Base-by-base conservation (phyloP, 192 early-diverging fungal species). In the Chytriomyces hyalinus region DNA sequence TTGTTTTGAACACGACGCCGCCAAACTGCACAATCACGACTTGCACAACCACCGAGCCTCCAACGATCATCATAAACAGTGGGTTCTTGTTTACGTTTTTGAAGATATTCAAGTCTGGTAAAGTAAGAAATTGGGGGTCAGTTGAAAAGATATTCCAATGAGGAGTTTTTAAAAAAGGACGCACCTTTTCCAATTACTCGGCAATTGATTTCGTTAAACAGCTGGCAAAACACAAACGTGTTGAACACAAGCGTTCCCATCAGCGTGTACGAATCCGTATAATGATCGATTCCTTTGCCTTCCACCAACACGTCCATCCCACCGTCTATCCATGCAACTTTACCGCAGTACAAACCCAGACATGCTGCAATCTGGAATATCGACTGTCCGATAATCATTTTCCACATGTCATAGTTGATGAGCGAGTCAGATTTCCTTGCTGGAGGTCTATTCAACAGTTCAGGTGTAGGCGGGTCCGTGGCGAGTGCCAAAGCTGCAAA, bases 401-500 rank as follows among this genome's bases (percentile, higher is more conserved):
- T 93, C 88, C 90, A 93, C 96, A 99, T 98, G 73, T 87, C 87
- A 77, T 89, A 92, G 68, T 87, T 93, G 78, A 99, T 94, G 73
- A 99, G 79, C 5, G 91, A 86, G 53, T 94, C 93, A 59, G 84
- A 88, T 71, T 88, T 91, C 61, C 88, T 84, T 26, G 92, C 87
- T 7, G 97, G 97, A 62, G 89, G 85, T 45, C 96, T 90, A 49
- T 90, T 80, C 51, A 99, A 84, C 44, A 98, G 87, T 0, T 93
- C 94, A 60, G 90, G 90, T 15, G 92, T 94, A 22, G 96, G 94
- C 36, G 92, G 91, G 67, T 99, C 97, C 3, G 97, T 98, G 5
- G 97, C 97, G 49, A 98, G 89, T 0, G 97, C 98, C 24, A 99
- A 90, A 15, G 98, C 96, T 3, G 98, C 98, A 80, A 99, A 88